phyloP scores from a whole-genome alignment of 805 yeast genomes.

The Candida tibetensis region DNA sequence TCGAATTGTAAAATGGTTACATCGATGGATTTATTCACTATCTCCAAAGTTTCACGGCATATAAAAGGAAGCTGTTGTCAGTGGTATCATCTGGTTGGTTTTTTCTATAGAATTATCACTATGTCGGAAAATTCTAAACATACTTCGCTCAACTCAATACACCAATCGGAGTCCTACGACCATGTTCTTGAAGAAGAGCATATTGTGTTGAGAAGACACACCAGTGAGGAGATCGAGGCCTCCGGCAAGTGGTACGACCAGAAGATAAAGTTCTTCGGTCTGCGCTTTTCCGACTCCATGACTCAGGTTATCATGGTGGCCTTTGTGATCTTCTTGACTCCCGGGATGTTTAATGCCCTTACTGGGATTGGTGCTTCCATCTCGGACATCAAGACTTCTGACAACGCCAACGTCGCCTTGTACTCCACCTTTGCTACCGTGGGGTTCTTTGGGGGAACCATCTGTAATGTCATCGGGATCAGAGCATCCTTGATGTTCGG shows the following conservation, averaged over 20 bases:
- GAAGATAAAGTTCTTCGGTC: constrained; percentile 9
- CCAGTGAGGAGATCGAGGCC: constrained; percentile 29
- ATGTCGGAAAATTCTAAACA: not conserved
- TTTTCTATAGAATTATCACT: too few relatives aligned
- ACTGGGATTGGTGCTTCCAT: constrained; percentile 48
- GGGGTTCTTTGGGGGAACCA: constrained; percentile 57
- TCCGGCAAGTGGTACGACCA: constrained; percentile 43
- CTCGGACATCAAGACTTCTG: constrained; percentile 36
- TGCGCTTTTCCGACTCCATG: constrained; percentile 35
- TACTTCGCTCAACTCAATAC: not conserved
- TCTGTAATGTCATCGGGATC: constrained; percentile 50
- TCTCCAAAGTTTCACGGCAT: not conserved
- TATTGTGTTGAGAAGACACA: constrained; percentile 21
- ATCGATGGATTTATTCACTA: too few relatives aligned
- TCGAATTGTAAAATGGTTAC: not conserved
- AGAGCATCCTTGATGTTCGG: constrained; percentile 47
- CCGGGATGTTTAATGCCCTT: constrained; percentile 53
- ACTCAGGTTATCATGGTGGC: constrained; percentile 46
- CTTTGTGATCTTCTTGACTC: constrained; percentile 47
- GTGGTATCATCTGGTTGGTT: too few relatives aligned
- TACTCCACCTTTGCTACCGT: constrained; percentile 53
- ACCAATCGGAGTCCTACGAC: not conserved
- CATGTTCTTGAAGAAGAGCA: constrained; percentile 11
- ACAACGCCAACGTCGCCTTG: constrained; percentile 51
- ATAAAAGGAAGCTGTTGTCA: too few relatives aligned